Percentiles rank a stretch among this genome's conserved stretches.
phyloP scores from a whole-genome alignment of 108 stramenopile species.

The Seminavis robusta region DNA sequence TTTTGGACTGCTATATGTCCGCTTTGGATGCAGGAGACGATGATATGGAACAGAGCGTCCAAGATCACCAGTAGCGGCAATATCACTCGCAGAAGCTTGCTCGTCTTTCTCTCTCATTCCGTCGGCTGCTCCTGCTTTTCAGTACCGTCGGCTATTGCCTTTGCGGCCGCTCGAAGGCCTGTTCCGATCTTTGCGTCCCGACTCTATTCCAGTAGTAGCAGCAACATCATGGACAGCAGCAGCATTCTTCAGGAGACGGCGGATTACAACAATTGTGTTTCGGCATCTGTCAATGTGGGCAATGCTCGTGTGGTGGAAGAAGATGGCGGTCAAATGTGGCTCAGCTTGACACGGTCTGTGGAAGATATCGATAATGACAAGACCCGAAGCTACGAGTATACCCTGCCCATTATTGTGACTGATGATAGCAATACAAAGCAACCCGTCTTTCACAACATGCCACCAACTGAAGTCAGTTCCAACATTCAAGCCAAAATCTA shows the following conservation, averaged over 20 bases:
- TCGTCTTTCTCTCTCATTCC: no score
- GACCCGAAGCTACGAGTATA: slow-evolving; percentile 53
- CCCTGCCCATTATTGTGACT: background rate
- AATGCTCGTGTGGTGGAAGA: slow-evolving; percentile 40
- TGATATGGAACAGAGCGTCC: no score
- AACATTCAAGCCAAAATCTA: slow-evolving; percentile 57
- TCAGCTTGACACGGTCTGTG: slow-evolving; percentile 34
- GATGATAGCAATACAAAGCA: background rate
- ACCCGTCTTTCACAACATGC: slow-evolving; percentile 9
- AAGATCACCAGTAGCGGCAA: no score
- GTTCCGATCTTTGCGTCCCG: no score
- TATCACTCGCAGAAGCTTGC: no score
- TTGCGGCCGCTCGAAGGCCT: no score
- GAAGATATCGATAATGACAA: slow-evolving; percentile 67
- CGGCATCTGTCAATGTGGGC: slow-evolving; percentile 61
- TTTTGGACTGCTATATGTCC: no score
- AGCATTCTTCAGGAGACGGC: slow-evolving; percentile 22
- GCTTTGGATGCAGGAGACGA: no score
- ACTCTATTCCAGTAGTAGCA: no score
- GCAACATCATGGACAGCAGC: no score
- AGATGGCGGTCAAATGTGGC: slow-evolving; percentile 18
- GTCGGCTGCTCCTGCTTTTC: no score
- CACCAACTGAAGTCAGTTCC: slow-evolving; percentile 50
- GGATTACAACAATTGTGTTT: slow-evolving; percentile 52
- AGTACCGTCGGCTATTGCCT: no score